Percentiles rank a stretch among this genome's conserved stretches.
These are phyloP conservation scores for Hypoxylon sp. DNA, from an alignment of 2,329 filamentous ascomycete species.

Conservation along the genomic window DNA sequence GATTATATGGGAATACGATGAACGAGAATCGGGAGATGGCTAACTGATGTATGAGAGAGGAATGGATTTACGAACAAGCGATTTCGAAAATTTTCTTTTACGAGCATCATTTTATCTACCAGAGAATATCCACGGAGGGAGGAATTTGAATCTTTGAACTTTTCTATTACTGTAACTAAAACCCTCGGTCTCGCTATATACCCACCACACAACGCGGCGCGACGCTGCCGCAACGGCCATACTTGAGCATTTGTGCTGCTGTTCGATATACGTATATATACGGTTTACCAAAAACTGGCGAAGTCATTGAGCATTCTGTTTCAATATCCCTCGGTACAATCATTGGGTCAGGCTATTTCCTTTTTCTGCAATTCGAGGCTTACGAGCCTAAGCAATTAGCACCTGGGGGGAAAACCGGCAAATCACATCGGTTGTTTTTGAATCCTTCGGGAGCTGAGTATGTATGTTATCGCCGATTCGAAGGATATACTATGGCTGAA, in stretches of 20 bases:
- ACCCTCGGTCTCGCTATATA: slow-evolving; percentile 48
- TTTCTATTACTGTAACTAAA: slow-evolving; percentile 44
- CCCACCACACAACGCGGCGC: slow-evolving; percentile 45
- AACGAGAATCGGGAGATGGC: slow-evolving; percentile 35
- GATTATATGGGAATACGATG: slow-evolving; percentile 30
- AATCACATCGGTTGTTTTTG: slow-evolving; percentile 13
- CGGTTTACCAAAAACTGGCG: slow-evolving; percentile 35
- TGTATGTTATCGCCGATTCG: slow-evolving; percentile 23
- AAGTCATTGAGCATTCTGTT: slow-evolving; percentile 24
- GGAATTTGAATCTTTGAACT: slow-evolving; percentile 33
- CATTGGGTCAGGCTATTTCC: slow-evolving; percentile 11
- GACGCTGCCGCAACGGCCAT: slow-evolving; percentile 29
- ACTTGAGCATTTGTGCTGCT: slow-evolving; percentile 27
- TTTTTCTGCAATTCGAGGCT: slow-evolving; percentile 5
- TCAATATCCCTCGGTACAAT: slow-evolving; percentile 9
- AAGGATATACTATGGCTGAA: slow-evolving; percentile 23
- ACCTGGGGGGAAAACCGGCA: background rate
- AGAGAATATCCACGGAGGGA: slow-evolving; percentile 32
- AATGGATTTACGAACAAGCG: slow-evolving; percentile 38
- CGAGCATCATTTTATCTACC: slow-evolving; percentile 33
- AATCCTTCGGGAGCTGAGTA: slow-evolving; percentile 30
- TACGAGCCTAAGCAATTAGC: slow-evolving; percentile 8
- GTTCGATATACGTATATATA: slow-evolving; percentile 37
- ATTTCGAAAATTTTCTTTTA: slow-evolving; percentile 35
- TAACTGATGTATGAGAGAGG: slow-evolving; percentile 34